Percentiles rank a stretch among this genome's conserved stretches.
Evolutionary conservation across 208 protist genomes (phyloP).

Genomic region (Leishmania mexicana): DNA sequence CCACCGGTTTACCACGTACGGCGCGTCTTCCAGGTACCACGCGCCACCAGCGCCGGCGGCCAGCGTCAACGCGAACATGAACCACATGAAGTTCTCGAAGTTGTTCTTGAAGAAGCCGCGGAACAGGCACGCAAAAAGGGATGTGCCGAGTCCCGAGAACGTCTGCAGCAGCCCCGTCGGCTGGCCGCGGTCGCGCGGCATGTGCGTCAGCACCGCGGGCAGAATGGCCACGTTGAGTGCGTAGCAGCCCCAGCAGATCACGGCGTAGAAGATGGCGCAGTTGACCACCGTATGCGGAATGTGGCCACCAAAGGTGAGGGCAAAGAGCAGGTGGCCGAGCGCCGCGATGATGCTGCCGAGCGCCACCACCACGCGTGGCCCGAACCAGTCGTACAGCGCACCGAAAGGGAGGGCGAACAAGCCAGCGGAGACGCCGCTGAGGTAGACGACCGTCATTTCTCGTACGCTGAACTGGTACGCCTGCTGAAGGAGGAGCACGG

Average conservation of each 20-base stretch:
- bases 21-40: conserved; percentile 49
- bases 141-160: conserved; percentile 52
- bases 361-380: conserved; percentile 27
- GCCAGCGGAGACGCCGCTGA: conserved; percentile 28
- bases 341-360: conserved; percentile 24
- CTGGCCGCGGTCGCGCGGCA: conserved; percentile 58
- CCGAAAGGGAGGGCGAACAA: conserved; percentile 34
- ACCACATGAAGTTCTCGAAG: conserved; percentile 42
- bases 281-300: conserved; percentile 31
- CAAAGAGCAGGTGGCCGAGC: conserved; percentile 43
- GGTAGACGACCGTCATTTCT: conserved; percentile 35
- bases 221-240: conserved; percentile 41
- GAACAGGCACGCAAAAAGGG: conserved; percentile 49
- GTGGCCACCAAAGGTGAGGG: conserved; percentile 39
- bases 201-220: conserved; percentile 41
- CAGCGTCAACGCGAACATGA: conserved; percentile 38
- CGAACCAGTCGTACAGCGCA: conserved; percentile 44
- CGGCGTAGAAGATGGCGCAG: conserved; percentile 45
- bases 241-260: conserved; percentile 49
- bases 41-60: conserved; percentile 31
- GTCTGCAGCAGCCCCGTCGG: conserved; percentile 54
- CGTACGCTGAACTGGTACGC: conserved; percentile 24
- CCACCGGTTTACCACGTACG: conserved; percentile 52
- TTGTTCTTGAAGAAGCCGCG: conserved; percentile 41
- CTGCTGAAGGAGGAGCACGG: conserved; percentile 34